Evolutionary conservation across 768 basidiomycete genomes (phyloP).

Genomic region (Xerocomus spinulosus): DNA sequence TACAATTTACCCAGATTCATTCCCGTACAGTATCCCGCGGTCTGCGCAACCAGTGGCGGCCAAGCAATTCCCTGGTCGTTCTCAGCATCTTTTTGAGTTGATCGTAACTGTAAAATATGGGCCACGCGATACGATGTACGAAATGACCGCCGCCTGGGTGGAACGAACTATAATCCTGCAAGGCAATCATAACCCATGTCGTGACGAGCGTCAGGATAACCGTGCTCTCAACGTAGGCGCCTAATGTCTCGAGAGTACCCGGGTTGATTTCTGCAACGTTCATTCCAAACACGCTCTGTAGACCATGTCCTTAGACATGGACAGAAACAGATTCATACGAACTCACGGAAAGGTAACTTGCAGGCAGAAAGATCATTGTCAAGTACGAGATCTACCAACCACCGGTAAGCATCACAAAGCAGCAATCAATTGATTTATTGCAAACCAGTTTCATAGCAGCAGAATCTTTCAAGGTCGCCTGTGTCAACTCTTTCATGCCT

Average conservation of each 20-base stretch:
- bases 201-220: slow-evolving; percentile 48
- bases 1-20: background rate
- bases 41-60: background rate
- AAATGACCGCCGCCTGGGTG: slow-evolving; percentile 8
- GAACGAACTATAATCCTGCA: slow-evolving; percentile 34
- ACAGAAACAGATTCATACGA: too few species aligned
- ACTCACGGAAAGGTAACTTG: slow-evolving; percentile 39
- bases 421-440: background rate
- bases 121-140: slow-evolving; percentile 20
- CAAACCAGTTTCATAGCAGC: slow-evolving; percentile 34
- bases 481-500: slow-evolving; percentile 49
- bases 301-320: slow-evolving; percentile 1
- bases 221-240: slow-evolving; percentile 40
- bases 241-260: slow-evolving; percentile 29
- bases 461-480: slow-evolving; percentile 41
- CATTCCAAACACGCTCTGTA: slow-evolving; percentile 32
- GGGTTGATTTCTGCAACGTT: slow-evolving; percentile 30
- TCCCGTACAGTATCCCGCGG: background rate
- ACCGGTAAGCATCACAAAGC: background rate
- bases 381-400: slow-evolving; percentile 46
- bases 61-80: background rate
- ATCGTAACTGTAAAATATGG: slow-evolving; percentile 1
- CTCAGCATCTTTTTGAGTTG: background rate
- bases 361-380: slow-evolving; percentile 59
- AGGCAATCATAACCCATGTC: slow-evolving; percentile 53